Evolutionary conservation across 2,329 filamentous ascomycete species (phyloP).

Genomic region (Pleomassaria siparia): DNA sequence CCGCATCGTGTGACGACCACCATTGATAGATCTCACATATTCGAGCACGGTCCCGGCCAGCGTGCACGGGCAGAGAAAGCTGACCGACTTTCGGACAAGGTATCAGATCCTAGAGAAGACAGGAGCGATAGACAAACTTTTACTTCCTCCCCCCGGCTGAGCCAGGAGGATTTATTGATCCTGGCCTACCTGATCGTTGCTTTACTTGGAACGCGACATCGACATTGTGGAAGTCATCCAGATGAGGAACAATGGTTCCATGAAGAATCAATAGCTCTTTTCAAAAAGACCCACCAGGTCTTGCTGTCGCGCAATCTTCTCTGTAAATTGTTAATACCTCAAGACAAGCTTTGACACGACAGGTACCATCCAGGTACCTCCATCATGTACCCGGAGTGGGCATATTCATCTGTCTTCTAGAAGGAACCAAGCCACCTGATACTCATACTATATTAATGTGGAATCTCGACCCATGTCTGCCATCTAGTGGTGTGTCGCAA

Average conservation of each 20-base stretch:
- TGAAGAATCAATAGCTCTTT: slow-evolving; percentile 2
- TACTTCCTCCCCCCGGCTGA: too few relatives aligned
- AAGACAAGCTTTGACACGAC: slow-evolving; percentile 16
- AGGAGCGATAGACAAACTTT: not conserved
- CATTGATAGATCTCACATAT: slow-evolving; percentile 13
- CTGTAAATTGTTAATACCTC: slow-evolving; percentile 16
- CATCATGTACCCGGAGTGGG: slow-evolving; percentile 14
- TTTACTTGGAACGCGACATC: not conserved
- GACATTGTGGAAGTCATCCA: slow-evolving; percentile 6
- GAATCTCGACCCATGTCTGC: slow-evolving; percentile 21
- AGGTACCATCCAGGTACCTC: slow-evolving; percentile 15
- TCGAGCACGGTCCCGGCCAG: not conserved
- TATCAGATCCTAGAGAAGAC: not conserved
- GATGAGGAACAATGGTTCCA: slow-evolving; percentile 5
- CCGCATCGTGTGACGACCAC: slow-evolving; percentile 17
- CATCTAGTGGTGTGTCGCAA: slow-evolving; percentile 9
- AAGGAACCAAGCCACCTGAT: slow-evolving; percentile 26
- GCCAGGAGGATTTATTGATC: not conserved
- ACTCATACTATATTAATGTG: slow-evolving; percentile 20
- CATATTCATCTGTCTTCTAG: slow-evolving; percentile 21
- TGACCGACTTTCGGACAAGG: not conserved
- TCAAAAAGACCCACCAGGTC: not conserved
- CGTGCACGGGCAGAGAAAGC: not conserved
- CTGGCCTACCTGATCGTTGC: not conserved
- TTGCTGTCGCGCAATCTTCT: slow-evolving; percentile 9